These are phyloP conservation scores for Daldinia eschscholtzii DNA, from an alignment of 2,329 filamentous ascomycete genomes.

Conservation along the genomic window DNA sequence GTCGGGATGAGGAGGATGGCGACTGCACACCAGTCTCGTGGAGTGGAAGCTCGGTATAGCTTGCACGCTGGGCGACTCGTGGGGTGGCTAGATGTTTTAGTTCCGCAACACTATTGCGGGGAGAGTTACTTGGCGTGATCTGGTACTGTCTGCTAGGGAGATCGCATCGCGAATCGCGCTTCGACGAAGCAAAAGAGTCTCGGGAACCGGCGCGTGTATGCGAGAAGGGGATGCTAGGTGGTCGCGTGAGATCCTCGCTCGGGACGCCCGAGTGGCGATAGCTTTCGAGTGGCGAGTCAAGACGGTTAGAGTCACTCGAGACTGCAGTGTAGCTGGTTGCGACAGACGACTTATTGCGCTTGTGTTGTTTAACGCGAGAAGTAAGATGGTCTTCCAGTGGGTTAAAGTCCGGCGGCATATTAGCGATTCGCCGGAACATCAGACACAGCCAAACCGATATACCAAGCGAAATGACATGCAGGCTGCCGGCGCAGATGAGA, in stretches of 20 bases:
- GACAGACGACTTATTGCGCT: conserved; percentile 76
- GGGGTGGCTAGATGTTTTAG: conserved; percentile 63
- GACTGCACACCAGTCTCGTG: conserved; percentile 53
- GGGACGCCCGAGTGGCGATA: conserved; percentile 59
- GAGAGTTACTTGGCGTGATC: conserved; percentile 58
- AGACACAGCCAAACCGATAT: conserved; percentile 81
- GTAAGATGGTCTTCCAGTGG: conserved; percentile 89
- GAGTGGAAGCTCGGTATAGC: conserved; percentile 65
- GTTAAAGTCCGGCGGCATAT: conserved; percentile 93
- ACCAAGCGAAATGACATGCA: conserved; percentile 78
- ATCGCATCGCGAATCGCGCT: conserved; percentile 65
- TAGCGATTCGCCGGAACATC: conserved; percentile 84
- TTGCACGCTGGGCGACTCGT: conserved; percentile 55
- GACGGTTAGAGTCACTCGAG: conserved; percentile 70
- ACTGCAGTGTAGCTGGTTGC: conserved; percentile 59
- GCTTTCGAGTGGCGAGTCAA: conserved; percentile 61
- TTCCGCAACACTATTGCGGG: conserved; percentile 58
- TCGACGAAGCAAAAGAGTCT: conserved; percentile 65
- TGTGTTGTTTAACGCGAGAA: conserved; percentile 72
- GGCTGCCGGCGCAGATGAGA: conserved; percentile 70
- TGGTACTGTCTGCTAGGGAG: conserved; percentile 70
- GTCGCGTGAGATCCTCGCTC: conserved; percentile 61
- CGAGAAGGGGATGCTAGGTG: conserved; percentile 78
- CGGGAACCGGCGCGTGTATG: conserved; percentile 78
- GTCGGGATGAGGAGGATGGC: conserved; percentile 43